Conservation (phyloP, 768 basidiomycete genomes). For the Lentinula lateritia region DNA sequence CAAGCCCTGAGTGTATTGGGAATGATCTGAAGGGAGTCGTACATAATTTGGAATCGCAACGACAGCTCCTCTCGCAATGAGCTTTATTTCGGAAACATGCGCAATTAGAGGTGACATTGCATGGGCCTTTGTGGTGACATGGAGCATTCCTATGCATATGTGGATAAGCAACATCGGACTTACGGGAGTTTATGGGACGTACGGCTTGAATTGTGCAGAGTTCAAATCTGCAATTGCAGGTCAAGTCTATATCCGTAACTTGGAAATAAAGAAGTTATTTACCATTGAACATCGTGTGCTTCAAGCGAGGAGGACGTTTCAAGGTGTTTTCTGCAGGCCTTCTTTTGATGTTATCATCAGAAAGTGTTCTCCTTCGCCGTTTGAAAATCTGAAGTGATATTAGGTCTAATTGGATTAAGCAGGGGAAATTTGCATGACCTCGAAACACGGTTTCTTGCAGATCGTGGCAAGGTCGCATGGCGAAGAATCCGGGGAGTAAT, state of each 20-base stretch:
- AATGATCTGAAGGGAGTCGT: slow-evolving; percentile 10
- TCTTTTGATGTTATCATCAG: slow-evolving; percentile 8
- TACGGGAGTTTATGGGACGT: not conserved
- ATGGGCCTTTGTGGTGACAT: slow-evolving; percentile 55
- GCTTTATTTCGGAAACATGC: slow-evolving; percentile 43
- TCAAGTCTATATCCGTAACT: not conserved
- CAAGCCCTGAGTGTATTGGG: not conserved
- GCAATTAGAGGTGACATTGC: slow-evolving; percentile 36
- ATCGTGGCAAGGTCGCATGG: slow-evolving; percentile 54
- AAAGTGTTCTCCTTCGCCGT: slow-evolving; percentile 16
- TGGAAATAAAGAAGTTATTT: not conserved
- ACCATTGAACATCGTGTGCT: not conserved
- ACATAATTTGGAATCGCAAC: slow-evolving; percentile 45
- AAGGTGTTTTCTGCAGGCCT: not conserved
- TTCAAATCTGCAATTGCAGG: not conserved
- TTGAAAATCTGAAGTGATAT: slow-evolving; percentile 18
- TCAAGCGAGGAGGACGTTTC: not conserved
- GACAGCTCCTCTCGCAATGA: slow-evolving; percentile 53
- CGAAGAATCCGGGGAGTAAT: slow-evolving; percentile 35
- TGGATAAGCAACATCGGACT: not conserved
- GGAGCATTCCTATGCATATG: slow-evolving; percentile 33
- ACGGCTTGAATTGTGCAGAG: not conserved
- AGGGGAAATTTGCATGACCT: slow-evolving; percentile 30
- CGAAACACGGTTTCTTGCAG: slow-evolving; percentile 52
- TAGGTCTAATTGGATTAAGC: not conserved